phyloP scores from a whole-genome alignment of 192 early-diverging fungal genomes.

The Coemansia sp. region DNA sequence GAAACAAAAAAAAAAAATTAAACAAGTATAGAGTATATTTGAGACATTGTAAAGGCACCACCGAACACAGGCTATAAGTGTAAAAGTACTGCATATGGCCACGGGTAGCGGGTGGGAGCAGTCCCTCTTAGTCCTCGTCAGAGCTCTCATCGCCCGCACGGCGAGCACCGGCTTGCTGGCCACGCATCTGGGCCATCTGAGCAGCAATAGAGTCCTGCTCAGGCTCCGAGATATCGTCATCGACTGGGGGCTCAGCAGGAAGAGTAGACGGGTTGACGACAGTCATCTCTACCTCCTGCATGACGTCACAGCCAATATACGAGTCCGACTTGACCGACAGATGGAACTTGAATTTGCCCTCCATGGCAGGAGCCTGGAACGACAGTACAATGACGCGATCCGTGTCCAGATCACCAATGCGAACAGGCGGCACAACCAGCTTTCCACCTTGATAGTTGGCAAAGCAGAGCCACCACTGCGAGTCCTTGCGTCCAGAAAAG shows the following conservation, averaged over 20 bases:
- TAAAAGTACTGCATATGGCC: background rate
- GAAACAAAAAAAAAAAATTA: background rate
- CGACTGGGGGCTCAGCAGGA: slow-evolving; percentile 69
- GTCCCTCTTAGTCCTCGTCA: slow-evolving; percentile 53
- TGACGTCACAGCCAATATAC: slow-evolving; percentile 81
- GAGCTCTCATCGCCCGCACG: slow-evolving; percentile 55
- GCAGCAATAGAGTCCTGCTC: slow-evolving; percentile 96
- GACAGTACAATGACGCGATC: slow-evolving; percentile 75
- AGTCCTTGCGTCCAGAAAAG: slow-evolving; percentile 70
- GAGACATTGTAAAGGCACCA: background rate
- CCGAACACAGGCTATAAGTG: background rate
- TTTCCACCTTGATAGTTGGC: slow-evolving; percentile 84
- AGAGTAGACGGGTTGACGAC: slow-evolving; percentile 74
- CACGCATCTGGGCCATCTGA: slow-evolving; percentile 90
- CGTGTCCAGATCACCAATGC: slow-evolving; percentile 76
- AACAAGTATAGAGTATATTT: background rate
- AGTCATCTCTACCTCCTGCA: slow-evolving; percentile 76
- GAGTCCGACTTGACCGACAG: slow-evolving; percentile 90
- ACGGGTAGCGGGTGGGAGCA: background rate
- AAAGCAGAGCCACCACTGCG: slow-evolving; percentile 92
- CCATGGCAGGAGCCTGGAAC: slow-evolving; percentile 92
- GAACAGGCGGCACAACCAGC: slow-evolving; percentile 77
- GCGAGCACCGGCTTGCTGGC: slow-evolving; percentile 62
- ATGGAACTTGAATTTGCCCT: slow-evolving; percentile 81
- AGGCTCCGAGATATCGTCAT: slow-evolving; percentile 96